phyloP scores from a whole-genome alignment of 1,284 basidiomycete species.

The Naganishia cerealis region DNA sequence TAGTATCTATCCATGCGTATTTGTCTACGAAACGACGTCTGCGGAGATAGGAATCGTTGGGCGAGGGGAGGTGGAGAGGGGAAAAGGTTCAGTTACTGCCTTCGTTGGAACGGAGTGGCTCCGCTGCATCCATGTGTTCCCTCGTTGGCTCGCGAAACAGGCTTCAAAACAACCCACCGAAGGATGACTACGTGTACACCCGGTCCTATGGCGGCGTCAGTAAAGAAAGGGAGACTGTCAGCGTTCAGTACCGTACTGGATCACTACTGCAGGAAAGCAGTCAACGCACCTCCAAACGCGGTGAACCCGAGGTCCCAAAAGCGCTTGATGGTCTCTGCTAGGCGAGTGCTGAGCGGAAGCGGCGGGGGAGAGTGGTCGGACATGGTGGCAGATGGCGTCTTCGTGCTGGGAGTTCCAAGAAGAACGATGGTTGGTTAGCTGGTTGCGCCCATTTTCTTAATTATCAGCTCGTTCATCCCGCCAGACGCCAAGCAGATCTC shows the following conservation, averaged over 20 bases:
- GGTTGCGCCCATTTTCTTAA: no score
- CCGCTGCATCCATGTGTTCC: not conserved
- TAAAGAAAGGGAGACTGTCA: not conserved
- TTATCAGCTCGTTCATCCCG: no score
- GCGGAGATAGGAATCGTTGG: not conserved
- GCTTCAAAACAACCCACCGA: constrained; percentile 9
- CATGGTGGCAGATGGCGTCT: not conserved
- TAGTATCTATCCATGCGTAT: constrained; percentile 41
- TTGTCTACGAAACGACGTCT: constrained; percentile 42
- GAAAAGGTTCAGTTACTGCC: not conserved
- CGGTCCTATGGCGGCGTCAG: constrained; percentile 32
- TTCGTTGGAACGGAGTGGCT: no score
- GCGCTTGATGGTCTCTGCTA: constrained; percentile 27
- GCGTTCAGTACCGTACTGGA: not conserved
- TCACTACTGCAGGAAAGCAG: not conserved
- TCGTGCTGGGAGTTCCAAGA: no score
- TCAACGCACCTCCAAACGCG: constrained; percentile 37
- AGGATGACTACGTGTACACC: constrained; percentile 45
- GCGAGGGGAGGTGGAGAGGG: not conserved
- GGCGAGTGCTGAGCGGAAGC: constrained; percentile 1
- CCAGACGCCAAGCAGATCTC: no score
- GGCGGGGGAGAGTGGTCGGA: not conserved
- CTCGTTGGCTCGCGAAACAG: not conserved
- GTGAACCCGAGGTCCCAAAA: constrained; percentile 44
- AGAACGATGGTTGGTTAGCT: no score